These are phyloP conservation scores for Metschnikowia kofuensis DNA, from an alignment of 805 yeast genomes.

Conservation along the genomic window DNA sequence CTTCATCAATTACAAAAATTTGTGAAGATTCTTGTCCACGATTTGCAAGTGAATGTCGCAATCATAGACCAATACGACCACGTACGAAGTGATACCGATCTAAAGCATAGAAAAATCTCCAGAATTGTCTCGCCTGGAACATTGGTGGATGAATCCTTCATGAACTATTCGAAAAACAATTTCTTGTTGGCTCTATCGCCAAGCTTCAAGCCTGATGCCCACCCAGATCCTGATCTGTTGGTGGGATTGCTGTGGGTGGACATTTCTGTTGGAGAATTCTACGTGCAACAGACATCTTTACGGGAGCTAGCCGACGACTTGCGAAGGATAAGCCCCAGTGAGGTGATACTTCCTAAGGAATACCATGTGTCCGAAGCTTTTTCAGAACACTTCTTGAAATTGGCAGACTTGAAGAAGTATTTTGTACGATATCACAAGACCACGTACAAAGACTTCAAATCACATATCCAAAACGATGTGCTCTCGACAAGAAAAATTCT, in stretches of 20 bases:
- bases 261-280: constrained; percentile 76
- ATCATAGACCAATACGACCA: constrained; percentile 64
- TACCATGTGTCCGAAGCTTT: constrained; percentile 36
- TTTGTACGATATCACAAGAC: constrained; percentile 53
- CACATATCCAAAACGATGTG: constrained; percentile 30
- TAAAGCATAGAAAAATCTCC: constrained; percentile 65
- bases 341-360: constrained; percentile 58
- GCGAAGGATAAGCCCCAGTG: constrained; percentile 77
- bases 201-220: constrained; percentile 32
- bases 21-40: constrained; percentile 69
- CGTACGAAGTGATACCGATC: constrained; percentile 20
- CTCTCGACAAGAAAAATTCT: constrained; percentile 35
- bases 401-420: constrained; percentile 57
- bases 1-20: constrained; percentile 66
- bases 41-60: constrained; percentile 69
- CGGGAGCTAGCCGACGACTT: constrained; percentile 66
- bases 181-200: constrained; percentile 59
- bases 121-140: constrained; percentile 93
- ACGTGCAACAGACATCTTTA: constrained; percentile 60
- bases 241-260: constrained; percentile 90
- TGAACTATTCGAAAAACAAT: constrained; percentile 70
- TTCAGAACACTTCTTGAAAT: constrained; percentile 55
- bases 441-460: constrained; percentile 29
- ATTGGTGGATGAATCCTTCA: constrained; percentile 77
- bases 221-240: constrained; percentile 38